Evolutionary conservation across 192 early-diverging fungal genomes (phyloP).

Genomic region (Rhizophagus prolifer): DNA sequence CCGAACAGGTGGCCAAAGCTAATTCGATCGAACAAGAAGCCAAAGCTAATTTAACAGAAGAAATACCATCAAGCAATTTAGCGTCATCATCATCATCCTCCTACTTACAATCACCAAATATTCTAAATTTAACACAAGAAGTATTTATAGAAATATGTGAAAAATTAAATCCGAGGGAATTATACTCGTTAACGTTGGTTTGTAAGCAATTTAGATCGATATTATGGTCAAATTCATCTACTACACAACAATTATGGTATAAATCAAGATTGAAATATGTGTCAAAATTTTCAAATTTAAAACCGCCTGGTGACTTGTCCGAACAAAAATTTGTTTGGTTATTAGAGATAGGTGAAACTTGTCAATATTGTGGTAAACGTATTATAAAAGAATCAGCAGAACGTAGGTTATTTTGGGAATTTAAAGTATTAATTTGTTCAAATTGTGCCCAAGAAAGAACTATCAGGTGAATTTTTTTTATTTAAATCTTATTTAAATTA

Average conservation of each 20-base stretch:
- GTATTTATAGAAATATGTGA: conserved; percentile 1
- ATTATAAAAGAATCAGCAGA: neutral
- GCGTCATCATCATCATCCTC: neutral
- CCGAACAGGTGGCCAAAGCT: no score
- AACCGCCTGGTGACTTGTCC: neutral
- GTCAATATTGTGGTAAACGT: neutral
- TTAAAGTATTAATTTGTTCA: neutral
- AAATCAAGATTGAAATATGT: neutral
- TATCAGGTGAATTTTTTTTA: neutral
- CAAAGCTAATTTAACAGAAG: neutral
- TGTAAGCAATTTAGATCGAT: neutral
- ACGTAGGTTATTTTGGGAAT: neutral
- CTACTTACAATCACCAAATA: neutral
- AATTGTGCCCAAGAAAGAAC: neutral
- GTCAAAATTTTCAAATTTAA: neutral
- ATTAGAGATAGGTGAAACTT: neutral
- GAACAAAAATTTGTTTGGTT: neutral
- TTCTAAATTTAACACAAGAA: neutral
- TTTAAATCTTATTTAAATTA: neutral
- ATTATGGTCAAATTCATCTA: neutral
- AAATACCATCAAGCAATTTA: neutral
- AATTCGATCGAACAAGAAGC: no score
- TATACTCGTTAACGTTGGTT: neutral
- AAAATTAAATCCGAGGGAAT: neutral
- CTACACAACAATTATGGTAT: neutral